Base-by-base conservation (phyloP, 192 early-diverging fungal species). In the Rhizophagus sp. region DNA sequence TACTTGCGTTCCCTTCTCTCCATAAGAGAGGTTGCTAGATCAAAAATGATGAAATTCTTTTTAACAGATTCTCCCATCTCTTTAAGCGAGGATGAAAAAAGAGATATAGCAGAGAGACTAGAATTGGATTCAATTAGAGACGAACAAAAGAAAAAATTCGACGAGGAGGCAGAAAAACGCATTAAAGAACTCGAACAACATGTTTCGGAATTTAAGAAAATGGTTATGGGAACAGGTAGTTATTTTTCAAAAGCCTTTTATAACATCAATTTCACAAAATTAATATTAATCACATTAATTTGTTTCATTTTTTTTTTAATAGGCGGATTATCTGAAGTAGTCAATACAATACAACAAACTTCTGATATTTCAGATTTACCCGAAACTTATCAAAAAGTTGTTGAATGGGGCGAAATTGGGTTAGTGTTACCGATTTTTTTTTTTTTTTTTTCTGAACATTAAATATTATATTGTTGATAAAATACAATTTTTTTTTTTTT, bases 351-450 rank as follows among this genome's bases (percentile, higher is more conserved):
- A 27, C 81, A 84, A 64, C 73, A 65, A 33, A 82, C 82, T 15
- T 74, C 81, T 0, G 81, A 81, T 0, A 80, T 88, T n/a, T 62
- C 85, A 6, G 62, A 87, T 12, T 78, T 90, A 19, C 89, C 89
- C 2, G 34, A 25, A 6, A 72, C 84, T 6, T 82, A 88, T 22
- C 82, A 81, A 65, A 83, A 82, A 3, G 80, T 85, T 3, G 84
- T 90, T 79, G 87, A 89, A 41, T 90, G 87, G 87, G 89, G 88
- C 9, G 83, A 86, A 61, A 90, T 90, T 75, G 88, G 83, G 86
- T 87, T 83, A 76, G 69, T 74, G 34, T 7, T 25, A 44, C 6
- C 41, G 6, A 57, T 6, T 64, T 36, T 34, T 49, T 25, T 22
- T 12, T 27, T 39, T 11, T n/a, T 22, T 36, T 10, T n/a, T n/a